Evolutionary conservation across 179 eudicot species (phyloP), one percentile per base, ranked within the genome.

Genomic region (Heliamphora pulchella): DNA sequence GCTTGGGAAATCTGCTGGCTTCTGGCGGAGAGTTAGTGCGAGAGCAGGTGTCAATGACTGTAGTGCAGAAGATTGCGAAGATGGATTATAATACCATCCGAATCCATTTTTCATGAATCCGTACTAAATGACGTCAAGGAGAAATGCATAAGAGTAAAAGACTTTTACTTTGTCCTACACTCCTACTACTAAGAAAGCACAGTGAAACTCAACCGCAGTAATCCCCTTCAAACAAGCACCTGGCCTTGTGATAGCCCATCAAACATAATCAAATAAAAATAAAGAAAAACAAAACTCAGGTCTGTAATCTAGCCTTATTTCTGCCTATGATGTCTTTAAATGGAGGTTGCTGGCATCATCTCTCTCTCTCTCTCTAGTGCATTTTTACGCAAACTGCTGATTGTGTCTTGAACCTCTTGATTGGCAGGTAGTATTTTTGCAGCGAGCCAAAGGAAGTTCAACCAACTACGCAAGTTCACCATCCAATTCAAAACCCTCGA

Each of bases 391-490:
- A 81, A 69, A 47, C 75, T 84, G 80, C 81, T 39, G 31, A 10
- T 64, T 72, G n/a, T 62, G 50, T 82, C 22, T 76, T 67, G 57
- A 51, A 14, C 57, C 46, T 82, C 22, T 76, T 67, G 57, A 51
- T 80, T 71, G 76, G 58, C 85, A 96, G 99, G 98, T 92, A n/a
- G 99, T 86, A 41, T 90, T 88, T 84, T 83, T 96, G 83, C 86
- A 91, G 79, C 89, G 87, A 79, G 80, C 82, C 76, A 94, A 92
- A 88, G 86, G 84, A 76, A 89, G 79, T 80, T 55, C 85, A 63
- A 66, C 77, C 53, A 89, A 78, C 79, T 81, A 89, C 46, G 82
- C 90, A 64, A 81, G 53, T 76, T 80, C 88, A 73, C 80, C 93
- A 86, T 82, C 94, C 83, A 80, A 87, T 78, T 79, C 84, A 39